These are phyloP conservation scores for Chenopodium album DNA, from an alignment of 148 eudicot species.

Conservation along the genomic window DNA sequence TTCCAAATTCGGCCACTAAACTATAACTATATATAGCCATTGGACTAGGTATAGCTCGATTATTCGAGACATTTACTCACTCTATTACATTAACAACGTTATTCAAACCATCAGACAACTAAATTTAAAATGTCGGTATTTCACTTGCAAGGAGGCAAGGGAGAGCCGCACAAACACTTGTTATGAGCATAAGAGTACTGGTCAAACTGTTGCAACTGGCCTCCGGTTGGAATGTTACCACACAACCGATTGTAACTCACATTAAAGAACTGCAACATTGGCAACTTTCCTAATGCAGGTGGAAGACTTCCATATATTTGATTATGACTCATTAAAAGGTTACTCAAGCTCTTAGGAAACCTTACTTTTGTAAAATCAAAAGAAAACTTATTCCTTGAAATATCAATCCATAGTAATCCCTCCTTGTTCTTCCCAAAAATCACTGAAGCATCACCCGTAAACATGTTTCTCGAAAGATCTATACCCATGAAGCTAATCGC, in stretches of 20 bases:
- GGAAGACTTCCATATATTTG: constrained; percentile 30
- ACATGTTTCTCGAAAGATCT: constrained; percentile 35
- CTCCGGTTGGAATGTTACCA: constrained; percentile 45
- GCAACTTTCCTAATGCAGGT: background rate
- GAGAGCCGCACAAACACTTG: constrained; percentile 57
- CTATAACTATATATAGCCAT: no score
- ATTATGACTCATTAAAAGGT: constrained; percentile 29
- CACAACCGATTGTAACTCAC: constrained; percentile 55
- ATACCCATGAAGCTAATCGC: constrained; percentile 15
- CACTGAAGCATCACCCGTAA: constrained; percentile 31
- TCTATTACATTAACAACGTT: no score
- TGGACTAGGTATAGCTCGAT: no score
- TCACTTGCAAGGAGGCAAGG: constrained; percentile 40
- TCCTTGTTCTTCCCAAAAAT: constrained; percentile 29
- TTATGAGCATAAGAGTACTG: constrained; percentile 36
- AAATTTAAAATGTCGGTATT: no score
- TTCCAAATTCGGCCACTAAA: no score
- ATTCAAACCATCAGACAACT: no score
- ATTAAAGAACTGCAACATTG: constrained; percentile 25
- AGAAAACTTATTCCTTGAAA: constrained; percentile 28
- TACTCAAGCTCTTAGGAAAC: constrained; percentile 3
- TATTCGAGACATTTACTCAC: no score
- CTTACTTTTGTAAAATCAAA: constrained; percentile 28
- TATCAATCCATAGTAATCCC: constrained; percentile 5
- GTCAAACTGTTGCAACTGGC: constrained; percentile 30